phyloP scores from a whole-genome alignment of 2,329 filamentous ascomycete genomes.

The Trichoderma breve region DNA sequence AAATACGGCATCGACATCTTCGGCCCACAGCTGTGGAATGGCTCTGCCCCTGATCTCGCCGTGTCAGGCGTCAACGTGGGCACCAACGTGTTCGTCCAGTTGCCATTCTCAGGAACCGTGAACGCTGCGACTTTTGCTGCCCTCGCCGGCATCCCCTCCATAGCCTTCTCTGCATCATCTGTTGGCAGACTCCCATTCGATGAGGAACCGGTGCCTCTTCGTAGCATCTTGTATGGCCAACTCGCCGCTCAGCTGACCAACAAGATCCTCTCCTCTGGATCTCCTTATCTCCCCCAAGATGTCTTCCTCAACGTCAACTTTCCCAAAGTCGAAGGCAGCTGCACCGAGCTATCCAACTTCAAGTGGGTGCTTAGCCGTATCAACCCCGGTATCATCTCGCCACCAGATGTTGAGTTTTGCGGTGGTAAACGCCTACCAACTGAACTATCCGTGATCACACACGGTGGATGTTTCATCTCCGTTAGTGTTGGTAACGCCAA shows the following conservation, averaged over 20 bases:
- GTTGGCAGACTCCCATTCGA: conserved; percentile 54
- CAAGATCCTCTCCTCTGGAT: conserved; percentile 52
- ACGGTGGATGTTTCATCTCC: conserved; percentile 57
- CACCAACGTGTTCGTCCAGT: conserved; percentile 54
- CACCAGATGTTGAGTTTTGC: conserved; percentile 58
- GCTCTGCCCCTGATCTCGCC: conserved; percentile 58
- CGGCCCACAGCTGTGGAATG: conserved; percentile 27
- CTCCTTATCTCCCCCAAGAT: conserved; percentile 60
- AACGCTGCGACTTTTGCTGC: conserved; percentile 61
- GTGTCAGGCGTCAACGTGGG: conserved; percentile 63
- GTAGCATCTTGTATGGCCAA: conserved; percentile 61
- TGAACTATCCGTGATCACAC: conserved; percentile 52
- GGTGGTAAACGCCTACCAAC: conserved; percentile 54
- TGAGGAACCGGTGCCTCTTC: conserved; percentile 48
- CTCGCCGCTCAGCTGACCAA: conserved; percentile 59
- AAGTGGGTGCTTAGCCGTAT: conserved; percentile 64
- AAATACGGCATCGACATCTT: conserved; percentile 16
- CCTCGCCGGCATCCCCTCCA: conserved; percentile 56
- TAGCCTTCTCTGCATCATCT: conserved; percentile 63
- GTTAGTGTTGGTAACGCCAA: conserved; percentile 61
- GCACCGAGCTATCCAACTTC: conserved; percentile 54
- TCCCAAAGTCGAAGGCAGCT: conserved; percentile 50
- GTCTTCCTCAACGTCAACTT: conserved; percentile 71
- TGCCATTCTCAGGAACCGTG: conserved; percentile 65
- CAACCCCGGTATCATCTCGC: conserved; percentile 52